These are phyloP conservation scores for Coemansia sp. DNA, from an alignment of 192 early-diverging fungal genomes.

Conservation along the genomic window DNA sequence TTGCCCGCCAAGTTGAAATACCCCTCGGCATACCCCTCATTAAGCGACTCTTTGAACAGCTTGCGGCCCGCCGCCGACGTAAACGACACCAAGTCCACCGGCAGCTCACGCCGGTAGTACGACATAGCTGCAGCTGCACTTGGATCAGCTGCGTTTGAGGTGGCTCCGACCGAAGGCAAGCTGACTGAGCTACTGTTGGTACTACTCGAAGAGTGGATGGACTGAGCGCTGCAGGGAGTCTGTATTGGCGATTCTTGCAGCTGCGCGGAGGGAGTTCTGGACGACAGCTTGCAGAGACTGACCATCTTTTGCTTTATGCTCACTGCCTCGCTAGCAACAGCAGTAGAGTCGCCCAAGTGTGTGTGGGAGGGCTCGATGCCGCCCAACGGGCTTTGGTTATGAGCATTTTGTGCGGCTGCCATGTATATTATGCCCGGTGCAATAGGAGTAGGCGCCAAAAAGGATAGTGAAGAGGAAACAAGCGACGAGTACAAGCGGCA, in stretches of 20 bases:
- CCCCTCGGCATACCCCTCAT: conserved; percentile 77
- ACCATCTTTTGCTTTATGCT: conserved; percentile 32
- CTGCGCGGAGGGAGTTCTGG: background rate
- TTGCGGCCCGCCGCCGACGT: conserved; percentile 76
- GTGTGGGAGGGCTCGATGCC: too few species aligned
- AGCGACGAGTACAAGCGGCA: background rate
- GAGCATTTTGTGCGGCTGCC: background rate
- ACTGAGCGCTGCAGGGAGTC: background rate
- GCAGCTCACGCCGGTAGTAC: conserved; percentile 70
- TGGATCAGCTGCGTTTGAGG: background rate
- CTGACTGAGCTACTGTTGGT: background rate
- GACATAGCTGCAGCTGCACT: conserved; percentile 39
- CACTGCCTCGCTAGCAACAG: background rate
- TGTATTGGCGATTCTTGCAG: background rate
- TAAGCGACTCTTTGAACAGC: conserved; percentile 80
- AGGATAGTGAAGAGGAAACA: background rate
- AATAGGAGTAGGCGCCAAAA: background rate
- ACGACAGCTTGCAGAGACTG: conserved; percentile 20
- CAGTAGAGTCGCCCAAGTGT: too few species aligned
- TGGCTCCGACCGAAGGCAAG: background rate
- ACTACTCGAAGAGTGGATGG: background rate
- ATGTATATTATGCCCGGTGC: background rate
- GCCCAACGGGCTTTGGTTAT: too few species aligned
- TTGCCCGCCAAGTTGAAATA: conserved; percentile 88
- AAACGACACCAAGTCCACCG: conserved; percentile 71